Evolutionary conservation across 2,329 filamentous ascomycete species (phyloP), one percentile per base, ranked within the genome.

Genomic region (Lecanoromycetidae sp.): DNA sequence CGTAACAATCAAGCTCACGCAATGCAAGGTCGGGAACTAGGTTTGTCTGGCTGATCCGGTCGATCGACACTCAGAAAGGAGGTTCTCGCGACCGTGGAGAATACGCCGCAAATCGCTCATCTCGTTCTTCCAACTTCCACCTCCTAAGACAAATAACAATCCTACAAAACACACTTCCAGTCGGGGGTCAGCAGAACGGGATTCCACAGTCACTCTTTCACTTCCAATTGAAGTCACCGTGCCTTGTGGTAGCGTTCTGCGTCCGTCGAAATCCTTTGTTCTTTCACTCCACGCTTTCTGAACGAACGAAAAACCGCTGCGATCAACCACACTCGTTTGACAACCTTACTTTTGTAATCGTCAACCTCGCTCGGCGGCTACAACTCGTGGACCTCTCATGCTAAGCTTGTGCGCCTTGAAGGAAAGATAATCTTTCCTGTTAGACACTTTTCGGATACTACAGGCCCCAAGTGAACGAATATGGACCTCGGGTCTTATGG

Each of bases 401-500:
- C n/a, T n/a, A n/a, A n/a, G n/a, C n/a, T n/a, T n/a, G n/a, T n/a
- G n/a, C n/a, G n/a, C n/a, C n/a, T n/a, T n/a, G n/a, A n/a, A n/a
- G n/a, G n/a, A n/a, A n/a, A n/a, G n/a, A n/a, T n/a, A n/a, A n/a
- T n/a, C n/a, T n/a, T n/a, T n/a, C n/a, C n/a, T n/a, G n/a, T n/a
- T n/a, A n/a, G n/a, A n/a, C n/a, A n/a, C n/a, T n/a, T n/a, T n/a
- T n/a, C n/a, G n/a, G n/a, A n/a, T n/a, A n/a, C n/a, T n/a, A n/a
- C n/a, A n/a, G n/a, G n/a, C n/a, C n/a, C n/a, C n/a, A n/a, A n/a
- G n/a, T n/a, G n/a, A 15, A 9, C 38, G 39, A 29, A 29, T 5
- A 51, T 51, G 49, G 49, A 51, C n/a, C 37, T 48, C n/a, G 30
- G 46, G 8, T 34, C 45, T 23, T n/a, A 45, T 1, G 49, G 49